Evolutionary conservation across 306 rosid genomes (phyloP), one percentile per base, ranked within the genome.

Genomic region (Ceratonia siliqua): DNA sequence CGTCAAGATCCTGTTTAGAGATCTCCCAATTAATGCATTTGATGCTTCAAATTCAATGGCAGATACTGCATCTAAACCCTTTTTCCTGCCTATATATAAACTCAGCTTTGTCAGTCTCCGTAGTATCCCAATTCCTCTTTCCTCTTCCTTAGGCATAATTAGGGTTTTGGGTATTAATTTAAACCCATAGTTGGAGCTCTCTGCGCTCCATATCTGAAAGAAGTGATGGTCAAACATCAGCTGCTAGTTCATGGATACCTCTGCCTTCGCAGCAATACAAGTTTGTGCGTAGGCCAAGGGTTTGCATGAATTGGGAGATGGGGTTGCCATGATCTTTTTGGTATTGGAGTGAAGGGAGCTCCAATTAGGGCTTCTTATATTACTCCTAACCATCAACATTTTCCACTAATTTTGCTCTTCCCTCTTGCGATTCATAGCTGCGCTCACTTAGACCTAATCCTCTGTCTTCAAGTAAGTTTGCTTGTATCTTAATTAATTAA

Each of bases 311-410:
- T 3, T 73, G 7, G 88, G 88, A 83, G 86, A 83, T 82, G 85
- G 72, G 75, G 79, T 66, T 83, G 5, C 70, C 80, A 67, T 89
- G 79, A 85, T 87, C 83, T 56, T 89, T 84, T 85, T 81, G 74
- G 88, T 71, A 77, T 89, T 87, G 91, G 94, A 85, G 91, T 89
- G 91, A 89, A 89, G 89, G 89, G 89, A 87, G 91, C 85, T 89
- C 81, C 71, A 15, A 30, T 54, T 64, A 5, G 0, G 12, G 13
- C 3, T 12, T 30, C 8, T 18, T 6, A 8, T 38, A 1, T 38
- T 43, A 12, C 5, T 15, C 50, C 18, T 43, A 41, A 0, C 46
- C 46, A n/a, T 41, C 2, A 41, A 41, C 14, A 39, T 39, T 39
- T 39, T 7, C 0, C 8, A 21, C 39, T 14, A 41, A 8, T 18